These are phyloP conservation scores for Exobasidium cylindrosporum DNA, from an alignment of 1,284 basidiomycete genomes.

Conservation along the genomic window DNA sequence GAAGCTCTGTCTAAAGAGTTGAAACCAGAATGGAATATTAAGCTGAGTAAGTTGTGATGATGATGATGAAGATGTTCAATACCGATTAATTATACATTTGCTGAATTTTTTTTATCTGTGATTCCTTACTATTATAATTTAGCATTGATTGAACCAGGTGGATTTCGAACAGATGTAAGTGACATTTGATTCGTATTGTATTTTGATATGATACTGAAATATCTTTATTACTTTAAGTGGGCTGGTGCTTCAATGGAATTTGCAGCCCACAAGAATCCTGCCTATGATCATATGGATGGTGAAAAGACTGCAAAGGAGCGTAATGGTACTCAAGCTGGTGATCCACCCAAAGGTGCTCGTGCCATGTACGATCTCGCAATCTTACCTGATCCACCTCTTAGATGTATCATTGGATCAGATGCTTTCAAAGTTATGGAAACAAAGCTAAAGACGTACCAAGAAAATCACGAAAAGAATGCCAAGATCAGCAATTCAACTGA, in stretches of 20 bases:
- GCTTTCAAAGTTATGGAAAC: slow-evolving; percentile 34
- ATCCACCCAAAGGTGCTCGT: slow-evolving; percentile 50
- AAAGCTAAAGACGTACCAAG: slow-evolving; percentile 49
- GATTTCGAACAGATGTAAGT: slow-evolving; percentile 11
- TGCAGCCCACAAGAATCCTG: slow-evolving; percentile 21
- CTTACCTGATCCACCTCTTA: slow-evolving; percentile 54
- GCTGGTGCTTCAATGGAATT: slow-evolving; percentile 25
- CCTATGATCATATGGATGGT: slow-evolving; percentile 27
- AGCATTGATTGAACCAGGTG: slow-evolving; percentile 49
- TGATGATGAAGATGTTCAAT: too few species aligned
- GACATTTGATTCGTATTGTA: background rate
- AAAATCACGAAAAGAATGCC: slow-evolving; percentile 11
- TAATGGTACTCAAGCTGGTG: slow-evolving; percentile 54
- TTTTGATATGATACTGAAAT: background rate
- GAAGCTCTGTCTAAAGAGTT: slow-evolving; percentile 44
- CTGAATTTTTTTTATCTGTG: background rate
- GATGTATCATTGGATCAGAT: slow-evolving; percentile 56
- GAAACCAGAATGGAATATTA: slow-evolving; percentile 54
- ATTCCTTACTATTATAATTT: background rate
- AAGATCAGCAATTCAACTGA: slow-evolving; percentile 5
- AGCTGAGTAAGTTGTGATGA: slow-evolving; percentile 31
- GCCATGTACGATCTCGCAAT: slow-evolving; percentile 53
- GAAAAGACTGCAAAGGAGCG: slow-evolving; percentile 23
- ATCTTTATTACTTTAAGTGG: too few species aligned
- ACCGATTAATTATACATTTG: too few species aligned